Evolutionary conservation across 371 early-diverging fungal genomes (phyloP).

Genomic region (Gilbertella persicaria): DNA sequence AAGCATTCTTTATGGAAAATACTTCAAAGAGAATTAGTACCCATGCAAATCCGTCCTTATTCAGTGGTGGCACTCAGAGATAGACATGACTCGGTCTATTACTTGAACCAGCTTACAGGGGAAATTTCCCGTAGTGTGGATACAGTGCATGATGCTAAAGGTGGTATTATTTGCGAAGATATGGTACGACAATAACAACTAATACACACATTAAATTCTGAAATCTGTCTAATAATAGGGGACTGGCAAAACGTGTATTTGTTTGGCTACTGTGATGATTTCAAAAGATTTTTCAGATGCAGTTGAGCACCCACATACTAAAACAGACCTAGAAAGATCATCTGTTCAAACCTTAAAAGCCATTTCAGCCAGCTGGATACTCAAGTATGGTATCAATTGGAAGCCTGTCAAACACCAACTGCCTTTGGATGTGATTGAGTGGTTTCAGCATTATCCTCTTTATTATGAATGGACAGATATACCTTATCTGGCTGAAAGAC

Average conservation of each 20-base stretch:
- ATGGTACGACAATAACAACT: constrained; percentile 51
- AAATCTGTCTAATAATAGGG: constrained; percentile 40
- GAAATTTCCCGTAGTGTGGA: constrained; percentile 20
- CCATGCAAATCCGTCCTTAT: constrained; percentile 46
- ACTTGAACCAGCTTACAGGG: constrained; percentile 32
- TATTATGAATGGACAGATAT: constrained; percentile 48
- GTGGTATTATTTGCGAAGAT: constrained; percentile 80
- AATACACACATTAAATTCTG: background rate
- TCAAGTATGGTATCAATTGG: constrained; percentile 45
- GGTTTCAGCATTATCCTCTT: constrained; percentile 41
- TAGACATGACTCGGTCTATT: constrained; percentile 40
- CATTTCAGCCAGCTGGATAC: constrained; percentile 39
- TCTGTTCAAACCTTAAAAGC: constrained; percentile 26
- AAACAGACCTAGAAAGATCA: constrained; percentile 1
- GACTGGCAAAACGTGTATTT: constrained; percentile 75
- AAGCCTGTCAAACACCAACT: constrained; percentile 34
- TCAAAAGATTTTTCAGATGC: constrained; percentile 53
- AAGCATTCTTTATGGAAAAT: constrained; percentile 66
- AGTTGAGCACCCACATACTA: constrained; percentile 6
- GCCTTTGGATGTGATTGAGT: constrained; percentile 20
- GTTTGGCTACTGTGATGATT: constrained; percentile 64
- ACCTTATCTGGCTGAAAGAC: constrained; percentile 20
- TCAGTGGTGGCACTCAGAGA: constrained; percentile 33
- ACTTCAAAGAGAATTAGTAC: constrained; percentile 61
- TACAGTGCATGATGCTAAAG: constrained; percentile 48